phyloP scores from a whole-genome alignment of 176 grass and related monocot species.

The Juncus inflexus region DNA sequence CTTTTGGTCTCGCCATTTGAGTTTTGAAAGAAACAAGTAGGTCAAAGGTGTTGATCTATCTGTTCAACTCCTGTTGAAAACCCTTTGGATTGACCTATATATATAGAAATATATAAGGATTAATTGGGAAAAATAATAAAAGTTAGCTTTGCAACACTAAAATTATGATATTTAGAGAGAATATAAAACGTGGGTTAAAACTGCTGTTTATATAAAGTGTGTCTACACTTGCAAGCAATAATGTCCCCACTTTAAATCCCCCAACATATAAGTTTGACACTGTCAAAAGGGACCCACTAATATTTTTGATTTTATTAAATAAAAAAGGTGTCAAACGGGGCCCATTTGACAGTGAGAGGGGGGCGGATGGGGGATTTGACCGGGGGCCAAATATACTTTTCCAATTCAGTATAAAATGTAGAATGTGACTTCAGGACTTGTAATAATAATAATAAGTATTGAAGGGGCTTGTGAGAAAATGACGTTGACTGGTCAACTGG shows the following conservation, averaged over 20 bases:
- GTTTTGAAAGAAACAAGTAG: constrained; percentile 4
- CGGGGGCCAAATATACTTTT: no score
- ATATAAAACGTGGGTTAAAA: constrained; percentile 7
- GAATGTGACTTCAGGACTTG: no score
- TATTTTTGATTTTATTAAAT: no score
- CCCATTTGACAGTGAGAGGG: no score
- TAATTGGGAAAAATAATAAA: not conserved
- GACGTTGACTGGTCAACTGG: no score
- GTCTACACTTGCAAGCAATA: constrained; percentile 13
- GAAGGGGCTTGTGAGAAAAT: no score
- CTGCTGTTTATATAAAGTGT: not conserved
- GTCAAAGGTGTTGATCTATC: constrained; percentile 35
- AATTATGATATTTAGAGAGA: constrained; percentile 1
- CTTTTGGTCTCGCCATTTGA: not conserved
- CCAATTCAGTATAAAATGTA: no score
- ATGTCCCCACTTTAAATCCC: not conserved
- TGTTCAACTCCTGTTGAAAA: constrained; percentile 39
- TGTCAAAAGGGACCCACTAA: not conserved
- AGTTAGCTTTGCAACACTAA: not conserved
- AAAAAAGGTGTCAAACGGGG: no score
- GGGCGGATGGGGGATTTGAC: no score
- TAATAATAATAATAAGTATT: no score
- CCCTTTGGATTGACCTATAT: not conserved
- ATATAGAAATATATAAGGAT: constrained; percentile 14
- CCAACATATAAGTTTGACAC: not conserved